Evolutionary conservation across 208 protist species (phyloP).

Genomic region (Acanthamoeba healyi): DNA sequence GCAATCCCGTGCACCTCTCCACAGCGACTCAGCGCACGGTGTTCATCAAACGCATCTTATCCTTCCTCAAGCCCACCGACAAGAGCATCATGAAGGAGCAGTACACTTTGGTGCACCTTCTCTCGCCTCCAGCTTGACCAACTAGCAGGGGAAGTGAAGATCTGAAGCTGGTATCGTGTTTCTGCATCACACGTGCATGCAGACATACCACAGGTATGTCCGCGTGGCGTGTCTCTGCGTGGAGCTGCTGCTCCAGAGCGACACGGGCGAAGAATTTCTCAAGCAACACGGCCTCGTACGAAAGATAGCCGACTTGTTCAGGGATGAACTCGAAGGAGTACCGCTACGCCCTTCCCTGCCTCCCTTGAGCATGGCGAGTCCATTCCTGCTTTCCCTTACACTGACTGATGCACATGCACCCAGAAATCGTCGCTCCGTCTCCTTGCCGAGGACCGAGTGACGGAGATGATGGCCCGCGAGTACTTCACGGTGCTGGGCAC

Average conservation of each 20-base stretch:
- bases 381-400: neutral
- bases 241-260: slow-evolving; percentile 75
- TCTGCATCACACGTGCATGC: no score
- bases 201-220: slow-evolving; percentile 76
- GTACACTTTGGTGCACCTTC: slow-evolving; percentile 58
- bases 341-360: no score
- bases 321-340: slow-evolving; percentile 39
- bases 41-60: slow-evolving; percentile 83
- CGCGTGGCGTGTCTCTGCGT: slow-evolving; percentile 72
- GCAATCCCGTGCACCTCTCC: slow-evolving; percentile 66
- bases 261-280: slow-evolving; percentile 76
- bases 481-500: slow-evolving; percentile 83
- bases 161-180: neutral
- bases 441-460: slow-evolving; percentile 69
- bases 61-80: slow-evolving; percentile 77
- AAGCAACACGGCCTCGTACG: slow-evolving; percentile 75
- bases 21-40: slow-evolving; percentile 62
- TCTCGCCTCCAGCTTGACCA: neutral
- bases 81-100: slow-evolving; percentile 68
- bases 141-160: no score
- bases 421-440: neutral
- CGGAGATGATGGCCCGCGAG: slow-evolving; percentile 79
- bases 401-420: neutral
- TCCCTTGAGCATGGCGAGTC: neutral
- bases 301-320: slow-evolving; percentile 77